Base-by-base conservation (phyloP, 805 yeast genomes). In the Wickerhamiella azymoides region DNA sequence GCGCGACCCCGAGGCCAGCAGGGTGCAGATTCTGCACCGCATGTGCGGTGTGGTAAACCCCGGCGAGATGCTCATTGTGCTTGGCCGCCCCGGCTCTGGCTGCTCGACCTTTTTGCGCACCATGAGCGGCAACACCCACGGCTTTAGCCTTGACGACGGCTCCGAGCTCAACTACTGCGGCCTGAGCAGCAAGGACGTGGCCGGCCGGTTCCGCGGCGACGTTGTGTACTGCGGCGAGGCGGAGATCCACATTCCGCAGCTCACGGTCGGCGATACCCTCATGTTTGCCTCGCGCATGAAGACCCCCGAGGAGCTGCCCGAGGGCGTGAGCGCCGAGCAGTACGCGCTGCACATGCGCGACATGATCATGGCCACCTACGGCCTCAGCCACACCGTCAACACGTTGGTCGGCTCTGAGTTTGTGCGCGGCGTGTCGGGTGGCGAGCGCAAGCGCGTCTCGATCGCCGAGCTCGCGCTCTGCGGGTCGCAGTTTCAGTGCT, bases 401-500 rank as follows among this genome's bases (percentile, higher is more conserved):
- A 75, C 81, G 14, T 72, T 71, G 51, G 81, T 76, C 30, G 82
- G 82, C 49, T 70, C 70, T 56, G 80, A 76, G 50, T 66, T 71
- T 36, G 70, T 79, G 26, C 71, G 84, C 59, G 83, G 85, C 65
- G 83, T 80, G 36, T 78, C 89, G 43, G 89, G 93, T 57, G 92
- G 93, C 69, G 92, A 83, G 64, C 68, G 93, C 53, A 81, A 82
- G 63, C 74, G 93, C 66, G 89, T 83, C 2, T 79, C 89, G 10
- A 77, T 83, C 55, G 84, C 86, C 10, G 94, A 83, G 63, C 82
- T 82, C 1, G 65, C 80, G 39, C 72, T 80, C 40, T 69, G 78
- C 42, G 75, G 79, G 25, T 80, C 84, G 26, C 65, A 73, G 41
- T 67, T 80, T 43, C 78, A 73, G 51, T 76, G 82, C 62, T 79